Evolutionary conservation across 2,329 filamentous ascomycete species (phyloP).

Genomic region (Boeremia exigua): DNA sequence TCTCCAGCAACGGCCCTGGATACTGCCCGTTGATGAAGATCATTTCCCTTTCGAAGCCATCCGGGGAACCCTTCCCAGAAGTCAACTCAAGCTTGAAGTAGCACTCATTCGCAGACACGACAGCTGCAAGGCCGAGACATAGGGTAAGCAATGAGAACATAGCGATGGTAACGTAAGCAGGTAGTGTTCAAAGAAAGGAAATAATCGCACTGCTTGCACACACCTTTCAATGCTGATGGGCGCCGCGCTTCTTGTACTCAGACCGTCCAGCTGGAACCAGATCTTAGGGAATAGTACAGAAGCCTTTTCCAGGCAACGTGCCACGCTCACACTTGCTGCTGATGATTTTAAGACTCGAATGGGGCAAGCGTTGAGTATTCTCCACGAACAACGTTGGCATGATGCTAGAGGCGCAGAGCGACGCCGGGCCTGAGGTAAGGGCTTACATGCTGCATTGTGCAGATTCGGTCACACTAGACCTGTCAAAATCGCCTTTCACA

Average conservation of each 20-base stretch:
- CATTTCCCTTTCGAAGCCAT: constrained; percentile 34
- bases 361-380: not conserved
- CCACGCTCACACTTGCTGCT: not conserved
- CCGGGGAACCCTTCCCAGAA: constrained; percentile 28
- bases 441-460: constrained; percentile 4
- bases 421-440: not conserved
- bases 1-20: constrained; percentile 29
- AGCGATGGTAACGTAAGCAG: not conserved
- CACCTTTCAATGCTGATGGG: constrained; percentile 2
- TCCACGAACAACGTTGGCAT: not conserved
- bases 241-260: constrained; percentile 11
- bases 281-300: not conserved
- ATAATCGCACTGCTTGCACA: not conserved
- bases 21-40: constrained; percentile 38
- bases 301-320: not conserved
- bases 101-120: constrained; percentile 13
- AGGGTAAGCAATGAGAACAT: constrained; percentile 22
- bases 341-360: not conserved
- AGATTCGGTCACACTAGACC: not conserved
- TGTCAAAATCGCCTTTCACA: not conserved
- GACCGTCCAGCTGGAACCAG: not conserved
- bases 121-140: constrained; percentile 14
- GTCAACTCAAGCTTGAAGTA: constrained; percentile 31
- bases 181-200: not conserved
- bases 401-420: not conserved